phyloP scores from a whole-genome alignment of 345 rosid species.

The Nephelium lappaceum region DNA sequence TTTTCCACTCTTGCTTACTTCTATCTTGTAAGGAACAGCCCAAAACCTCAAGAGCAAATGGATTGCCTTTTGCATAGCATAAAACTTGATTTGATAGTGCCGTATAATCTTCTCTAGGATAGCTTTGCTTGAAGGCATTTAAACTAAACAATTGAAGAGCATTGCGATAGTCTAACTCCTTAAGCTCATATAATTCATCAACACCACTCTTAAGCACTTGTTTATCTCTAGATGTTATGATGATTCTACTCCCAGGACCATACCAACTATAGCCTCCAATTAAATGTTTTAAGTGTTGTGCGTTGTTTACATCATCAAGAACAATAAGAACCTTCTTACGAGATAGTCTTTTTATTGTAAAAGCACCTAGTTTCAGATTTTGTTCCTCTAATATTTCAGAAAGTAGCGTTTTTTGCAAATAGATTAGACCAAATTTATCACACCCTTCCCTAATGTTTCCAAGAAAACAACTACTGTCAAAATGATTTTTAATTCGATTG shows the following conservation, averaged over 20 bases:
- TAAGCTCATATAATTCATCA: background rate
- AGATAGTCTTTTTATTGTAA: background rate
- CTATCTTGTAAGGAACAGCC: background rate
- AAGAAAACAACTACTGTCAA: slow-evolving; percentile 32
- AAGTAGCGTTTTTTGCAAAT: slow-evolving; percentile 6
- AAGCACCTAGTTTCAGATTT: background rate
- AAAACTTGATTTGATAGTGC: background rate
- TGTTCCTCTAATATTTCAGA: background rate
- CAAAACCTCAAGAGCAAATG: background rate
- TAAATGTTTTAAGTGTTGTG: background rate
- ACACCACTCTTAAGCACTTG: background rate
- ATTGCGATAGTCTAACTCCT: background rate
- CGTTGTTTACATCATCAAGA: slow-evolving; percentile 19
- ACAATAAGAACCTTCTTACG: slow-evolving; percentile 12
- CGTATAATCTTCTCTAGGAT: background rate
- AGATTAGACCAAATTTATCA: background rate
- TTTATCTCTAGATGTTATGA: slow-evolving; percentile 16
- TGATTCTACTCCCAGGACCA: slow-evolving; percentile 19
- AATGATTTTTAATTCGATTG: slow-evolving; percentile 22
- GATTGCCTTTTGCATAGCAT: background rate
- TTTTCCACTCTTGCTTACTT: background rate
- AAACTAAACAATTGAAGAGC: slow-evolving; percentile 2
- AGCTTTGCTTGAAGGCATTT: background rate
- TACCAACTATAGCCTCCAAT: background rate
- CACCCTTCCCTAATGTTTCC: slow-evolving; percentile 31